Conservation (phyloP, 2,329 filamentous ascomycete genomes). For the Cladosporium halotolerans region DNA sequence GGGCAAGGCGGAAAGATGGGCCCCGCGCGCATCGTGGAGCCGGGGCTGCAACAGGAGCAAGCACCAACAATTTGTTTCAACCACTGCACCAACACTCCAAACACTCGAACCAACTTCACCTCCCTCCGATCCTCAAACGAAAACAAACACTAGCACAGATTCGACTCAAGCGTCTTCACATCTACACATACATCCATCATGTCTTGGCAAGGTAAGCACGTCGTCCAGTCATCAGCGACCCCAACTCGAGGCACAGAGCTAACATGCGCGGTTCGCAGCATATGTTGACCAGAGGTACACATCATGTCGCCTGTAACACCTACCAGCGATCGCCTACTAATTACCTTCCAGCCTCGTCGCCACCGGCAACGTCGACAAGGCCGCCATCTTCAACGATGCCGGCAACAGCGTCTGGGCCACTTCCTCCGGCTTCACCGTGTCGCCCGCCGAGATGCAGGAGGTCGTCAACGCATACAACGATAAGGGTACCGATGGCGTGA, state of each 20-base stretch:
- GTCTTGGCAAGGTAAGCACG: conserved; percentile 66
- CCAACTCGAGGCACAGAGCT: conserved; percentile 9
- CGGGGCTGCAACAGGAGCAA: neutral
- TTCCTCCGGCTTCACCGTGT: conserved; percentile 66
- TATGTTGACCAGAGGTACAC: conserved; percentile 58
- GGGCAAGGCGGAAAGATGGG: neutral
- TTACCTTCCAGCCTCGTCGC: conserved; percentile 62
- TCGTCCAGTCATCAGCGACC: conserved; percentile 10
- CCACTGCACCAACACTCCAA: neutral
- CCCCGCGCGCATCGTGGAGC: neutral
- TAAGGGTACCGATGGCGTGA: conserved; percentile 47
- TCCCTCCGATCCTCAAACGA: neutral
- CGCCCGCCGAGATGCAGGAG: conserved; percentile 49
- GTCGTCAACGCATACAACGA: conserved; percentile 50
- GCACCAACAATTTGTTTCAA: neutral
- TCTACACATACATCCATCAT: conserved; percentile 39
- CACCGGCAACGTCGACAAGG: conserved; percentile 74
- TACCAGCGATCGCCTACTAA: conserved; percentile 8
- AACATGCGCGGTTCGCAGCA: conserved; percentile 34
- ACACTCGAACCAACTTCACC: neutral
- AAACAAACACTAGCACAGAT: neutral
- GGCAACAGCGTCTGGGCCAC: conserved; percentile 76
- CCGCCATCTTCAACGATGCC: conserved; percentile 72
- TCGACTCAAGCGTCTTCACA: no score
- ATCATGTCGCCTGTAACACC: conserved; percentile 9